Conservation (phyloP, 345 rosid species). For the Pistacia atlantica region DNA sequence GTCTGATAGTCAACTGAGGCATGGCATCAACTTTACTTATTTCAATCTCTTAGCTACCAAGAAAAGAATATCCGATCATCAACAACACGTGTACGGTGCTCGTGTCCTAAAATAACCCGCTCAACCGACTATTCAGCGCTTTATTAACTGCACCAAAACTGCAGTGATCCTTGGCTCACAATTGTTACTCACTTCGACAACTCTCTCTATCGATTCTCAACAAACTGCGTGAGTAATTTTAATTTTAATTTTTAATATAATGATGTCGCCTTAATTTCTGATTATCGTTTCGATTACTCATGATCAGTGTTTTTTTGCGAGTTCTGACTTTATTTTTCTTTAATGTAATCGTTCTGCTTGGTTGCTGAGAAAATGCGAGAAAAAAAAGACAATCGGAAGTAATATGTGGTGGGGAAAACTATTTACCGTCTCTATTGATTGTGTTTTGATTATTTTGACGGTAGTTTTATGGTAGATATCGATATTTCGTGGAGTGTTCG, state of each 20-base stretch:
- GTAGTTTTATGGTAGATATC: not conserved
- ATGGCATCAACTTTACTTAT: no score
- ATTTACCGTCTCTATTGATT: not conserved
- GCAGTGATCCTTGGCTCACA: no score
- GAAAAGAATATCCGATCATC: slow-evolving; percentile 5
- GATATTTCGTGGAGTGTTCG: not conserved
- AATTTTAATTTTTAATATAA: not conserved
- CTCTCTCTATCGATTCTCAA: not conserved
- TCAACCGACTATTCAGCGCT: not conserved
- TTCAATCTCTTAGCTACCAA: not conserved
- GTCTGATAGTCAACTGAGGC: not conserved
- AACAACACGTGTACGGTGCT: slow-evolving; percentile 18
- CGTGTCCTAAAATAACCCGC: not conserved
- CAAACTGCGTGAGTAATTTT: not conserved
- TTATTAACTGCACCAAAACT: not conserved
- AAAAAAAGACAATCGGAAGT: not conserved
- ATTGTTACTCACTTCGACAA: not conserved
- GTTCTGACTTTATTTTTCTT: not conserved
- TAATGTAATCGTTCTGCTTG: not conserved
- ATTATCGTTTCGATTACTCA: not conserved
- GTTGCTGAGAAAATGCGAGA: not conserved
- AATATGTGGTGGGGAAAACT: not conserved
- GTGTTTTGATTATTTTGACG: not conserved
- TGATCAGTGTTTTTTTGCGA: not conserved
- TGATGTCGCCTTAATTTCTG: not conserved